Evolutionary conservation across 441 rosid genomes (phyloP), one percentile per base, ranked within the genome.

Genomic region (Cnidoscolus chayamansa): DNA sequence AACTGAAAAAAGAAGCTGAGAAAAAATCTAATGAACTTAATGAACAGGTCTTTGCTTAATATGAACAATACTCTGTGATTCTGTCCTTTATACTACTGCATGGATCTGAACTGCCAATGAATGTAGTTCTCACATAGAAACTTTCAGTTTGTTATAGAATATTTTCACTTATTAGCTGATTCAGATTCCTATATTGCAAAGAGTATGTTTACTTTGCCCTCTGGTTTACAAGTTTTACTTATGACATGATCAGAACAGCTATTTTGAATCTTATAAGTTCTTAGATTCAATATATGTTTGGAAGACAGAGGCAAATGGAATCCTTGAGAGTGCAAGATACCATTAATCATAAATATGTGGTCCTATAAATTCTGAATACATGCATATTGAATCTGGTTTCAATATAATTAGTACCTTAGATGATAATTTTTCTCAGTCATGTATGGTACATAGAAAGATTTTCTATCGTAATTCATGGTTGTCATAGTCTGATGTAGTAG

Each of bases 11-110:
- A 72, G 81, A 82, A 76, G 87, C 96, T 72, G 92, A 88, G 82
- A 90, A 80, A 79, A 91, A 89, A 81, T 90, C 84, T 75, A 63
- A 79, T 31, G 98, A 96, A 77, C 86, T 96, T 62, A 84, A 91
- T 65, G 97, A 92, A 74, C 99, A 96, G 97, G 99, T 93, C 6
- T 49, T 68, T 76, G 4, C 56, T 53, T 51, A 10, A 43, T 55
- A 7, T 73, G 9, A n/a, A 56, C 43, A 7, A 35, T 67, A 31
- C 13, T 56, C 15, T 10, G 30, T 15, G n/a, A 51, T 67, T 12
- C 12, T 31, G 6, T 25, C 19, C 30, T 31, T 48, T 64, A 15
- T 10, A 6, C 7, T 45, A 11, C 19, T 11, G 19, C 55, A 45
- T 19, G 17, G 2, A 43, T 65, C 37, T 47, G 32, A 37, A 15